Evolutionary conservation across 768 basidiomycete species (phyloP), one percentile per base, ranked within the genome.

Genomic region (Tephrocybe sp.): DNA sequence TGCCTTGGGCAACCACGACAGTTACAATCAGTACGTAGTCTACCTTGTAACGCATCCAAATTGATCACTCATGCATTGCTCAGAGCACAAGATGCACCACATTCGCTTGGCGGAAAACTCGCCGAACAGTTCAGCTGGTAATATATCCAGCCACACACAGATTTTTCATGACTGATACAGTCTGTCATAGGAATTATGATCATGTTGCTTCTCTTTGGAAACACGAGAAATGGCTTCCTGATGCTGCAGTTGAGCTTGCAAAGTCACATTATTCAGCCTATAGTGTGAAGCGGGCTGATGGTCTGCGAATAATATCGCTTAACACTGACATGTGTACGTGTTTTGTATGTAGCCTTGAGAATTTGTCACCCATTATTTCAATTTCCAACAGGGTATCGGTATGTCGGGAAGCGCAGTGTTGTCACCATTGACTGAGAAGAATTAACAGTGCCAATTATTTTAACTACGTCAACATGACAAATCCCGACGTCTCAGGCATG

Each of bases 1-100:
- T 23, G 79, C 83, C 0, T 68, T 90, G 8, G 88, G 88, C 8
- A 91, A 91, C 61, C 88, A 91, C 57, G 88, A 91, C 61, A 82
- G 74, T 34, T 86, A 83, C 62, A 82, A 83, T 56, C 75, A 80
- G 82, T 85, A 52, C 24, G 77, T 57, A 29, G n/a, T n/a, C n/a
- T n/a, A 19, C 11, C 29, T 48, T 40, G 13, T n/a, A 18, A 18
- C 10, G 4, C 16, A 15, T 44, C 9, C 22, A 7, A 4, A 36
- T 21, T 13, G 24, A 16, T 16, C 7, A 6, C 31, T 51, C 10
- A 51, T 37, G 42, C 42, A 18, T 30, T 36, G 23, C 19, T 21
- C 60, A 74, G 83, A 64, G 80, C 78, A 2, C 74, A 83, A 57
- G 85, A 85, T 54, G 78, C 85, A 1, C 77, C 82, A 23, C 74